A percentile compares a stretch with the other conserved stretches of the same genome.
These are phyloP conservation scores for Erythrophleum ivorense DNA, from an alignment of 331 rosid species.

Conservation along the genomic window DNA sequence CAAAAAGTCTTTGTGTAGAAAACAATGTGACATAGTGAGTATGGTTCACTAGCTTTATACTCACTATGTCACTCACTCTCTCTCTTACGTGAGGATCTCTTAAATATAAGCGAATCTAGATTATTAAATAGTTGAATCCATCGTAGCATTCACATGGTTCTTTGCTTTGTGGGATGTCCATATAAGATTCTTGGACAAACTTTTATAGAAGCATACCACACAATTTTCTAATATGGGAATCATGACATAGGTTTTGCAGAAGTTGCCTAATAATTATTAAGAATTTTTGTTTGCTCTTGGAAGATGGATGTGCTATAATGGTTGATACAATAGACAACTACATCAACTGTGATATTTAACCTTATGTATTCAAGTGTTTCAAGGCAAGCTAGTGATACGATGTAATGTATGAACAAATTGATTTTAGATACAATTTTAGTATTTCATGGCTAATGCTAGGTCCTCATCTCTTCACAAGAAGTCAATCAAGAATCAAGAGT, in stretches of 20 bases:
- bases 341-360: background rate
- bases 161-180: background rate
- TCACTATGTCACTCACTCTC: too few relatives aligned
- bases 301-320: background rate
- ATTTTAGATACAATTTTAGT: background rate
- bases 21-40: too few relatives aligned
- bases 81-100: too few relatives aligned
- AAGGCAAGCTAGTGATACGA: background rate
- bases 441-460: background rate
- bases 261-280: background rate
- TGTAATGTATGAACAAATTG: background rate
- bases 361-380: background rate
- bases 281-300: background rate
- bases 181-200: constrained; percentile 16
- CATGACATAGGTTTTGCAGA: too few relatives aligned
- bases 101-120: too few relatives aligned
- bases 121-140: background rate
- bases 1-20: too few relatives aligned
- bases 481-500: too few relatives aligned
- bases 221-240: too few relatives aligned
- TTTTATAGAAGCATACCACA: constrained; percentile 29
- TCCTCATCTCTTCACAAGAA: background rate
- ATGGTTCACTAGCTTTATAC: too few relatives aligned
- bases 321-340: background rate
- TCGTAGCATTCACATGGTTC: background rate